Evolutionary conservation across 2,329 filamentous ascomycete genomes (phyloP).

Genomic region (Penicillium rolfsii): DNA sequence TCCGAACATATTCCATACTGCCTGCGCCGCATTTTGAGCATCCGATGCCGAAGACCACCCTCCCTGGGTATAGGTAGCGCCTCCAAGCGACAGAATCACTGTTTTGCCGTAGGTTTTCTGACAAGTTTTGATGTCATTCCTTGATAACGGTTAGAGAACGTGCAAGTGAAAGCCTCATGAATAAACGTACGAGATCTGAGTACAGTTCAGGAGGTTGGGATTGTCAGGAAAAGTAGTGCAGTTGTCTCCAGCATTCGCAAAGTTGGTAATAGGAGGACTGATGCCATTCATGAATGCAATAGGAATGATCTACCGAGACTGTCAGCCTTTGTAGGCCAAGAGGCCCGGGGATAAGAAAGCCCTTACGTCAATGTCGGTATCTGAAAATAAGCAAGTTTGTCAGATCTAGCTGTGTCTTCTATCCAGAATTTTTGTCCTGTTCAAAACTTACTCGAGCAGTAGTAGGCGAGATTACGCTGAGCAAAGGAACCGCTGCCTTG

Average conservation of each 20-base stretch:
- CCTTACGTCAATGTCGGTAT: slow-evolving; percentile 24
- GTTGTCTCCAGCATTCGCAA: slow-evolving; percentile 63
- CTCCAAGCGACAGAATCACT: slow-evolving; percentile 69
- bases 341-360: background rate
- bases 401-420: background rate
- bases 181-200: slow-evolving; percentile 59
- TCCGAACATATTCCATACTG: slow-evolving; percentile 70
- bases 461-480: slow-evolving; percentile 59
- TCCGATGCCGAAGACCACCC: slow-evolving; percentile 57
- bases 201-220: slow-evolving; percentile 59
- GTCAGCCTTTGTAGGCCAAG: slow-evolving; percentile 10
- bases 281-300: slow-evolving; percentile 62
- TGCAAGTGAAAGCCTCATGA: slow-evolving; percentile 28
- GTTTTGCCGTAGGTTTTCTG: slow-evolving; percentile 66
- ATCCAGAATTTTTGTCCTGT: background rate
- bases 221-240: slow-evolving; percentile 59
- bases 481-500: slow-evolving; percentile 46
- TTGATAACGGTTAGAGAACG: slow-evolving; percentile 18
- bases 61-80: slow-evolving; percentile 66
- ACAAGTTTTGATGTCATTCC: slow-evolving; percentile 56
- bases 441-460: slow-evolving; percentile 56
- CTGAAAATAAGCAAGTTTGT: slow-evolving; percentile 2
- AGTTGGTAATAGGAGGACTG: slow-evolving; percentile 49
- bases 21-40: slow-evolving; percentile 59
- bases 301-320: slow-evolving; percentile 56